A percentile compares a stretch with the other conserved stretches of the same genome.
phyloP scores from a whole-genome alignment of 805 yeast genomes.

The Lachancea dasiensis region DNA sequence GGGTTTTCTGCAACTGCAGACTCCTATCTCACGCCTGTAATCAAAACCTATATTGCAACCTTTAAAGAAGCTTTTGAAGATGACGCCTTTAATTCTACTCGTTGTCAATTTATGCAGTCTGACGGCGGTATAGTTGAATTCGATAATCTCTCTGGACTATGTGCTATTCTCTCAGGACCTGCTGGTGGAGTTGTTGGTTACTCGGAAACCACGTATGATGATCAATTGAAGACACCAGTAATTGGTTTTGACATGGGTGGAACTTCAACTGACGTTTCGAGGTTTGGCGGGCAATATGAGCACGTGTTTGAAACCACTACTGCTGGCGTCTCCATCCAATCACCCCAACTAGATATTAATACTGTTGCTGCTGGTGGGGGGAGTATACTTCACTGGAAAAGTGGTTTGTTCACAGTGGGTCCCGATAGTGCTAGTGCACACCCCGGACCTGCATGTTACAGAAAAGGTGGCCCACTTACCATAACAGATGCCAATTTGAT shows the following conservation, averaged over 20 bases:
- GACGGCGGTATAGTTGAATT: conserved; percentile 94
- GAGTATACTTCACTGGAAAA: conserved; percentile 57
- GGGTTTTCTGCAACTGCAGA: conserved; percentile 77
- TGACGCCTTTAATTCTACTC: conserved; percentile 40
- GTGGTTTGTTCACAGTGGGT: conserved; percentile 73
- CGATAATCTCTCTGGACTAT: conserved; percentile 73
- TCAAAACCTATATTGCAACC: conserved; percentile 54
- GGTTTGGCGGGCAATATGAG: conserved; percentile 66
- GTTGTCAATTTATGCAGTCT: conserved; percentile 85
- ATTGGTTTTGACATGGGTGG: conserved; percentile 92
- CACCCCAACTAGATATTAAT: conserved; percentile 76
- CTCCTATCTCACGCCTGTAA: conserved; percentile 77
- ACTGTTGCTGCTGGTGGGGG: conserved; percentile 89
- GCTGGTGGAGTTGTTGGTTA: conserved; percentile 98
- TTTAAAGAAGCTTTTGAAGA: conserved; percentile 59
- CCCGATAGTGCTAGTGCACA: conserved; percentile 85
- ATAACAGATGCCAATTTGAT: conserved; percentile 80
- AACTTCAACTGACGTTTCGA: conserved; percentile 77
- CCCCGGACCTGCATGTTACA: conserved; percentile 85
- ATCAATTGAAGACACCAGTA: conserved; percentile 49
- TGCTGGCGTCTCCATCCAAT: conserved; percentile 76
- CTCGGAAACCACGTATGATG: conserved; percentile 70
- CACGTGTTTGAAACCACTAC: conserved; percentile 79
- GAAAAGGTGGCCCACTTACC: conserved; percentile 82
- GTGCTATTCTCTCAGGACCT: conserved; percentile 89